Evolutionary conservation across 2,329 filamentous ascomycete species (phyloP).

Genomic region (Aspergillus ibericus): DNA sequence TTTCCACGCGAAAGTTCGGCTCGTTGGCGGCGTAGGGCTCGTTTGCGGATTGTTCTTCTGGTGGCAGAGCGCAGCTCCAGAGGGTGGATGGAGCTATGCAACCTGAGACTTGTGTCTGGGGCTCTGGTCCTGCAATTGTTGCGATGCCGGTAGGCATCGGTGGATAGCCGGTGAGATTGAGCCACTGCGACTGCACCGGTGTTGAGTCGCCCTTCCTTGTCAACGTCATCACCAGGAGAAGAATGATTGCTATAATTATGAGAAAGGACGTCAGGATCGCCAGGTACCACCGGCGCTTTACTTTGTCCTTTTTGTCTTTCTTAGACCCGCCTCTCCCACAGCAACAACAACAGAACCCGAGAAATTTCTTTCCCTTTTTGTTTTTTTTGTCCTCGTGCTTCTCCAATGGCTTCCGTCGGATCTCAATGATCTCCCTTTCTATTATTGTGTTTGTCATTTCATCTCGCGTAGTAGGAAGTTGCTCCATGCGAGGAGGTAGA

Average conservation of each 20-base stretch:
- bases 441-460: constrained; percentile 24
- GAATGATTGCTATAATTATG: constrained; percentile 56
- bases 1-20: constrained; percentile 78
- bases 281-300: constrained; percentile 62
- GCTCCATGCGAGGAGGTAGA: constrained; percentile 28
- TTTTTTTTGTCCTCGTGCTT: constrained; percentile 67
- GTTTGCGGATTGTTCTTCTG: constrained; percentile 68
- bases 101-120: constrained; percentile 61
- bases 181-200: constrained; percentile 61
- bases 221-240: constrained; percentile 60
- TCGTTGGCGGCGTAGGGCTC: constrained; percentile 65
- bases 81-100: constrained; percentile 72
- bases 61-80: constrained; percentile 85
- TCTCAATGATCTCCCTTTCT: constrained; percentile 45
- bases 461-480: constrained; percentile 24
- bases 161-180: constrained; percentile 83
- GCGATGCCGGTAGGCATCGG: constrained; percentile 81
- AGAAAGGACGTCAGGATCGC: constrained; percentile 54
- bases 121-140: constrained; percentile 73
- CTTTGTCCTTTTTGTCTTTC: constrained; percentile 62
- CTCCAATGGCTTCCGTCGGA: constrained; percentile 59
- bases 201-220: constrained; percentile 46
- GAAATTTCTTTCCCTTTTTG: constrained; percentile 53
- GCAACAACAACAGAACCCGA: constrained; percentile 60
- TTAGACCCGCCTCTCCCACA: constrained; percentile 63